Evolutionary conservation across 352 stramenopile species (phyloP), one percentile per base, ranked within the genome.

Genomic region (Albugo candida): DNA sequence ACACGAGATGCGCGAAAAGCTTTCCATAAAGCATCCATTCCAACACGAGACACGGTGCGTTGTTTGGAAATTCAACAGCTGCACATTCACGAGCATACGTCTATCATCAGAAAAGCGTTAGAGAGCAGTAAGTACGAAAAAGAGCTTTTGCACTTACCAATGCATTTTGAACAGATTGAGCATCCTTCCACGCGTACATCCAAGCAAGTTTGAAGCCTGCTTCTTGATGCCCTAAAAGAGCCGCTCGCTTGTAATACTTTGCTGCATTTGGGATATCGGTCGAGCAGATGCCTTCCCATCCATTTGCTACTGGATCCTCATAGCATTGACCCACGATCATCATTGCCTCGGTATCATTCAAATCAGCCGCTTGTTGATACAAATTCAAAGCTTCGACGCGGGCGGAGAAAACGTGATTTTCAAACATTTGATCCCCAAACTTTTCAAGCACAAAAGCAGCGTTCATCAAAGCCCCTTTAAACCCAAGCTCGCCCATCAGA

Each of bases 281-380:
- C 2, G 55, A 21, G 18, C 75, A 88, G 12, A 77, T 69, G 24
- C 62, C 64, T 0, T 24, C 27, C 72, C 75, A 88, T 24, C 17
- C 38, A 8, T 31, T 3, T 31, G 24, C 24, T 31, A 10, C 8
- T 1, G 64, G 62, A 36, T 83, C 67, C 43, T 83, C 61, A 24
- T 68, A 72, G 48, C 75, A 88, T 6, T 51, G 44, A 0, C 70
- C 75, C 0, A 64, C 74, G 53, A 81, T 83, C 31, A 72, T 69
- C 20, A 88, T 59, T 41, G 66, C 68, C 50, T 88, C 72, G 4
- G 66, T 77, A 58, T 88, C 75, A 44, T 82, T 83, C 34, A 81
- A 50, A 2, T 54, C 55, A 31, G 70, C 61, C 0, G 68, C 73
- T 3, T 62, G 61, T 13, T 66, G 55, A 56, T 81, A 84, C 47